Conservation (phyloP, 1,284 basidiomycete genomes). For the Moesziomyces sp. region DNA sequence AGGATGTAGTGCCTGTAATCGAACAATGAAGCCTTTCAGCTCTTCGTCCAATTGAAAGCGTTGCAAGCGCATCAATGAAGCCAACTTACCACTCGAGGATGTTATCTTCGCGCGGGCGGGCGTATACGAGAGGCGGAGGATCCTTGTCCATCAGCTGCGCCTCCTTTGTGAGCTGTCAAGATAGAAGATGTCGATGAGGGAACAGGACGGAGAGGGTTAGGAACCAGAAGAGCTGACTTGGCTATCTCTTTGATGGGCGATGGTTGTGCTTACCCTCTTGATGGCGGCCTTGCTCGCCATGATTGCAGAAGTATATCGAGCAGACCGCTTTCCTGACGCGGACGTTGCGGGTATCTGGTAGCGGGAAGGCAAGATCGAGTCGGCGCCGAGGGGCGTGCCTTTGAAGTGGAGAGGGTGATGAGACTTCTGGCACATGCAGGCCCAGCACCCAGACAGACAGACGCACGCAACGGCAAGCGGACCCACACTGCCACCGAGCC, state of each 20-base stretch:
- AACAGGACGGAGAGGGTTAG: not conserved
- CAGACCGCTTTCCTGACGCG: not conserved
- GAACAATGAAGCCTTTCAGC: not conserved
- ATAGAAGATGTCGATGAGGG: not conserved
- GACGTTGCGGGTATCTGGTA: too few species aligned
- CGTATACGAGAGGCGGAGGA: constrained; percentile 93
- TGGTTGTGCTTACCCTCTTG: constrained; percentile 31
- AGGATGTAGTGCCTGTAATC: constrained; percentile 69
- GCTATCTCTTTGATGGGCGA: not conserved
- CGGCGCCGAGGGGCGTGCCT: too few species aligned
- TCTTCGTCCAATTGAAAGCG: not conserved
- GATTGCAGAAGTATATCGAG: not conserved
- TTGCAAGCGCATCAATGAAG: constrained; percentile 2
- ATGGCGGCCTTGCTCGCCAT: constrained; percentile 52
- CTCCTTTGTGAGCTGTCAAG: constrained; percentile 81
- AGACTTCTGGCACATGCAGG: too few species aligned
- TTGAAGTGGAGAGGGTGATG: too few species aligned
- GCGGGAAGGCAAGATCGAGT: too few species aligned
- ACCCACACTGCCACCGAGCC: too few species aligned
- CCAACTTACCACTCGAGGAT: constrained; percentile 73
- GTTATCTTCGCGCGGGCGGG: constrained; percentile 93
- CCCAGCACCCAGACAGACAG: too few species aligned
- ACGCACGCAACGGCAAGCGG: too few species aligned
- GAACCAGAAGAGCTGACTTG: not conserved
- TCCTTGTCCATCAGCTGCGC: constrained; percentile 91